Evolutionary conservation across 208 protist genomes (phyloP).

Genomic region (Wallacemonas sp.): DNA sequence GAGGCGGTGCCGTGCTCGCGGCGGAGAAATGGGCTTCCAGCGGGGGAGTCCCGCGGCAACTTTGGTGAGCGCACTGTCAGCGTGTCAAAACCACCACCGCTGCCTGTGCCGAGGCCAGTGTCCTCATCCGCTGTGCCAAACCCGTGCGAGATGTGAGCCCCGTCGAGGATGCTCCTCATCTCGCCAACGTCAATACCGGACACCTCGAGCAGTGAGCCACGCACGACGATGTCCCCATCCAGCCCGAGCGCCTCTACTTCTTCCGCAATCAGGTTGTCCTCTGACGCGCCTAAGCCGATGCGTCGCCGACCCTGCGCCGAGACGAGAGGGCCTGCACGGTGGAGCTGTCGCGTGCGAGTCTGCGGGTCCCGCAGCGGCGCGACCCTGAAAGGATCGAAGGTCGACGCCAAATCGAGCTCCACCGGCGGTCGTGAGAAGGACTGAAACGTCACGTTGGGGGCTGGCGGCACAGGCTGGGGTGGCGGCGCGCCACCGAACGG

Average conservation of each 20-base stretch:
- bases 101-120: background rate
- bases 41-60: background rate
- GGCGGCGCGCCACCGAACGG: conserved; percentile 5
- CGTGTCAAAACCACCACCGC: background rate
- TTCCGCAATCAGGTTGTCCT: background rate
- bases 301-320: too few relatives aligned
- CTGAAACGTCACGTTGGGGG: background rate
- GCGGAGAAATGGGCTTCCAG: too few relatives aligned
- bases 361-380: conserved; percentile 8
- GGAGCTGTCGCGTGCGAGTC: too few relatives aligned
- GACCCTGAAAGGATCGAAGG: conserved; percentile 29
- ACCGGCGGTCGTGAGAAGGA: background rate
- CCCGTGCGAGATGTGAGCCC: conserved; percentile 2
- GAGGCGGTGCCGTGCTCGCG: too few relatives aligned
- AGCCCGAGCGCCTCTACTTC: conserved; percentile 7
- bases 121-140: background rate
- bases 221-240: conserved; percentile 1
- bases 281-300: too few relatives aligned
- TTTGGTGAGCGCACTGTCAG: background rate
- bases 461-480: background rate
- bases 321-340: too few relatives aligned
- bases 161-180: conserved; percentile 6
- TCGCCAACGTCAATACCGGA: conserved; percentile 12
- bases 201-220: background rate
- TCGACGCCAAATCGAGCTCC: conserved; percentile 13